Evolutionary conservation across 352 stramenopile genomes (phyloP), one percentile per base, ranked within the genome.

Genomic region (Phytophthora fragariae): DNA sequence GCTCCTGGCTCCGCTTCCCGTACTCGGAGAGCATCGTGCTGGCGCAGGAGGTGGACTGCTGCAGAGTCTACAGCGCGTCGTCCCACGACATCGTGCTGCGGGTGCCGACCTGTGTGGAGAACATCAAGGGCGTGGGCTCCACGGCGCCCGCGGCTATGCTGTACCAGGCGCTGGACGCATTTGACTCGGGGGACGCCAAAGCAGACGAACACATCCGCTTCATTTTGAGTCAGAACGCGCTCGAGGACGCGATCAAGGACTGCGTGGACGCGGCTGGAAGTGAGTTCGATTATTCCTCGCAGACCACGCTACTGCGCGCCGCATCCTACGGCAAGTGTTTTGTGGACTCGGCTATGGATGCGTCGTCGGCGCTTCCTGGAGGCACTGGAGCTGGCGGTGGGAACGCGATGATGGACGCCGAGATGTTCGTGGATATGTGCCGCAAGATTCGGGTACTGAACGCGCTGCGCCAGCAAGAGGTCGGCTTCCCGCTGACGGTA

Each of bases 391-490:
- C 65, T 12, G 62, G 65, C 44, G 52, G 59, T 17, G 71, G 57
- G 55, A 73, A 77, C 57, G 35, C 75, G 0, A 71, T 87, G 61
- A 66, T 92, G 57, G 90, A 97, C 49, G 69, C 86, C 3, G 88
- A 97, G 62, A 74, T 96, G 21, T 98, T 98, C 60, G 91, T 97
- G 5, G 90, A 96, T 2, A 96, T 94, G 82, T 90, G 86, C 54
- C 89, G 90, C 39, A 97, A 97, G 75, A 84, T 98, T 58, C 85
- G 92, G 31, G 90, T 97, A 39, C 73, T 98, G n/a, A 97, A 98
- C 65, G 88, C 90, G n/a, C 78, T 97, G 17, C 90, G 93, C 7
- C 81, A 93, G 55, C 79, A 91, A 60, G 78, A 85, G 6, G 68
- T 97, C 27, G 92, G 91, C 0, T 93, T 98, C 39, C 91, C 91